phyloP scores from a whole-genome alignment of 345 rosid genomes.

The Acer yangbiense region DNA sequence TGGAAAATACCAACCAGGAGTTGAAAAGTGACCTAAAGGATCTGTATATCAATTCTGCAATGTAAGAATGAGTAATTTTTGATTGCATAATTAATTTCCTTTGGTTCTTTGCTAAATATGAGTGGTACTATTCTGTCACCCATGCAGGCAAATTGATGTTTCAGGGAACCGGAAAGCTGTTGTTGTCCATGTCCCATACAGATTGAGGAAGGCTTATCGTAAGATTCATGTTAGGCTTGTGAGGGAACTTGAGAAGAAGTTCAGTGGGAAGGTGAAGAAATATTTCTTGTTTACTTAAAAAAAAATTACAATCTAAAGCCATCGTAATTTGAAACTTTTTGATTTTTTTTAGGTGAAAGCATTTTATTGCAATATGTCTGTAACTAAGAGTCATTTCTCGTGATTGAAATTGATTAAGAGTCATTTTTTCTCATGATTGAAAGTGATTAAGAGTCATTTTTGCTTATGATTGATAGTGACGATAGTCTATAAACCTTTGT shows the following conservation, averaged over 20 bases:
- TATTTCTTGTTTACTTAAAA: not conserved
- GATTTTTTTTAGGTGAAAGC: not conserved
- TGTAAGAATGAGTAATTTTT: conserved; percentile 43
- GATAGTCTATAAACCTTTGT: not conserved
- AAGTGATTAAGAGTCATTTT: not conserved
- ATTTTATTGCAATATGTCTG: not conserved
- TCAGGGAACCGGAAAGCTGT: conserved; percentile 76
- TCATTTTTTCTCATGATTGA: not conserved
- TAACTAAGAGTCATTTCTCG: not conserved
- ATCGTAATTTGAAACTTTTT: not conserved
- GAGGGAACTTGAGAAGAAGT: conserved; percentile 90
- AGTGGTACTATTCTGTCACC: not conserved
- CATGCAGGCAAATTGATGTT: conserved; percentile 75
- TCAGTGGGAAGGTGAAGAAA: conserved; percentile 70
- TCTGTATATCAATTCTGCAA: conserved; percentile 71
- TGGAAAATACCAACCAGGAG: conserved; percentile 78
- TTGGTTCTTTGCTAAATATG: not conserved
- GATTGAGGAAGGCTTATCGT: conserved; percentile 75
- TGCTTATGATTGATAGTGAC: not conserved
- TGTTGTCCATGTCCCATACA: conserved; percentile 74
- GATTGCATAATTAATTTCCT: not conserved
- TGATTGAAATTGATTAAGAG: not conserved
- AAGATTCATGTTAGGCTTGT: conserved; percentile 85
- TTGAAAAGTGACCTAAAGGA: conserved; percentile 88
- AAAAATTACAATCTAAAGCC: not conserved